Evolutionary conservation across 192 early-diverging fungal genomes (phyloP).

Genomic region (Podochytrium sp.): DNA sequence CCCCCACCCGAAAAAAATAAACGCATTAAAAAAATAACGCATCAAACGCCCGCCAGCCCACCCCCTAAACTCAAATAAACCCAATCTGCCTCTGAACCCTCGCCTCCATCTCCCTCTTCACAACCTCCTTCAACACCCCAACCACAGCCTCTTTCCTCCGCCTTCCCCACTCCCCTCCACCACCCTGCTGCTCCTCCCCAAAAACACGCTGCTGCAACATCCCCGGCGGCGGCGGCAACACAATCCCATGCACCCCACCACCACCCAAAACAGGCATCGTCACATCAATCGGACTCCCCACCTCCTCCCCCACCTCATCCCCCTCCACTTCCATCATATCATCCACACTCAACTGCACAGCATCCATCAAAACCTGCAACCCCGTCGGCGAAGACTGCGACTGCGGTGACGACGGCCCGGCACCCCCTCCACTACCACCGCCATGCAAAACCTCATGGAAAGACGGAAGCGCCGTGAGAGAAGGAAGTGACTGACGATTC

Average conservation of each 20-base stretch:
- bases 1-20: too few species aligned
- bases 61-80: neutral
- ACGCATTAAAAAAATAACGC: too few species aligned
- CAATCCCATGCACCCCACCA: neutral
- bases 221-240: neutral
- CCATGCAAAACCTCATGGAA: neutral
- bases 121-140: neutral
- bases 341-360: neutral
- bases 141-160: too few species aligned
- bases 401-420: neutral
- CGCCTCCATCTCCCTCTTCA: neutral
- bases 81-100: neutral
- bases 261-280: neutral
- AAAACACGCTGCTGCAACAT: neutral
- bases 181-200: neutral
- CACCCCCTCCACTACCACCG: neutral
- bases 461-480: too few species aligned
- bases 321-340: neutral
- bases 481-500: neutral
- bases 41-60: neutral
- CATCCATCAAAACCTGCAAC: neutral
- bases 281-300: neutral
- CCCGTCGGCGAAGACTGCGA: neutral
- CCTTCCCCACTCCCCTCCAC: neutral
- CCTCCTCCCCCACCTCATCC: neutral